Percentiles rank a stretch among this genome's conserved stretches.
Evolutionary conservation across 2,329 filamentous ascomycete genomes (phyloP).

Genomic region (Epichloe gansuensis): DNA sequence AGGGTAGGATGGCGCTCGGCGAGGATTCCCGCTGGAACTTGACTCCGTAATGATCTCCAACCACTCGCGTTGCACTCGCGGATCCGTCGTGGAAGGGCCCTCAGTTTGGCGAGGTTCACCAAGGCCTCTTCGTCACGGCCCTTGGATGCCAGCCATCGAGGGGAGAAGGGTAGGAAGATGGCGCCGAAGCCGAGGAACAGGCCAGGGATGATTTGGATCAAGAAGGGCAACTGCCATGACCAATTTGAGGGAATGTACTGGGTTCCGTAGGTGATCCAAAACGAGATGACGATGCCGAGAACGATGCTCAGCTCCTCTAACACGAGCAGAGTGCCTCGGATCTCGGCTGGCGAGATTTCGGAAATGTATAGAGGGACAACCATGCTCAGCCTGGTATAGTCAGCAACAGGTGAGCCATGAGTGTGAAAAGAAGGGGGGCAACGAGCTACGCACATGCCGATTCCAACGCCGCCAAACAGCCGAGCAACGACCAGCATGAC

Average conservation of each 20-base stretch:
- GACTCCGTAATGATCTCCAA: constrained; percentile 15
- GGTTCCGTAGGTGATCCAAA: constrained; percentile 21
- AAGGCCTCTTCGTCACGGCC: constrained; percentile 15
- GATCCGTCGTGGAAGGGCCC: constrained; percentile 11
- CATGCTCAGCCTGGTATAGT: constrained; percentile 15
- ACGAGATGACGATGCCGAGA: constrained; percentile 18
- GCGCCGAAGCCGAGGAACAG: constrained; percentile 14
- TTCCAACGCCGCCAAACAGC: constrained; percentile 30
- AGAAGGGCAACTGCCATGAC: constrained; percentile 19
- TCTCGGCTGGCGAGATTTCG: constrained; percentile 35
- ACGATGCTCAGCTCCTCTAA: constrained; percentile 26
- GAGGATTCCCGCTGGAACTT: constrained; percentile 17
- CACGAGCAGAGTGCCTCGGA: constrained; percentile 33
- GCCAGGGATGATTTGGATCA: constrained; percentile 18
- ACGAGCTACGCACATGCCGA: constrained; percentile 21
- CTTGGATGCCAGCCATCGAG: constrained; percentile 16
- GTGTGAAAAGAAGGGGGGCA: neutral
- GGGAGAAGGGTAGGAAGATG: constrained; percentile 15
- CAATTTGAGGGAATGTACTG: constrained; percentile 14
- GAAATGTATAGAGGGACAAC: constrained; percentile 31
- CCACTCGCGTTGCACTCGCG: constrained; percentile 13
- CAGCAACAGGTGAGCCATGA: neutral
- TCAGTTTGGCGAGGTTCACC: constrained; percentile 11
- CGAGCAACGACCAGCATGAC: constrained; percentile 30
- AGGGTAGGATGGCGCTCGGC: constrained; percentile 21